Percentiles rank a stretch among this genome's conserved stretches.
These are phyloP conservation scores for Phytophthora cactorum DNA, from an alignment of 352 stramenopile species.

Conservation along the genomic window DNA sequence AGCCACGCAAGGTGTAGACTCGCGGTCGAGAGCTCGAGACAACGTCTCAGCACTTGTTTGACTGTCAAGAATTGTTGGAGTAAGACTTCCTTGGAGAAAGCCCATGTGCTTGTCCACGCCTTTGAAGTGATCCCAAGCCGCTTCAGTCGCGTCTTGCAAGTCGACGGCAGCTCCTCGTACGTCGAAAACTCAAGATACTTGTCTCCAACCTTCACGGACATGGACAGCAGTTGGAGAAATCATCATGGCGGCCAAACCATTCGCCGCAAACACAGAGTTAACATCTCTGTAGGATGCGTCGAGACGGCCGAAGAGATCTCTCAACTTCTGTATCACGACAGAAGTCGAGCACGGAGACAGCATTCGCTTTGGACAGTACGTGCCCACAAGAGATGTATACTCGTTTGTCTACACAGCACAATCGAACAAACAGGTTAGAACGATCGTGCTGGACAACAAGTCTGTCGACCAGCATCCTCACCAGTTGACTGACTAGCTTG, in stretches of 20 bases:
- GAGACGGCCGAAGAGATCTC: slow-evolving; percentile 24
- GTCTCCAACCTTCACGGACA: slow-evolving; percentile 30
- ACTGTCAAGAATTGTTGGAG: slow-evolving; percentile 51
- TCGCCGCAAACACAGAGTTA: slow-evolving; percentile 31
- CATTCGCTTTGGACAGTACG: slow-evolving; percentile 13
- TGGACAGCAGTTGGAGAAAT: slow-evolving; percentile 26
- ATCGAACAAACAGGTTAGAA: slow-evolving; percentile 3
- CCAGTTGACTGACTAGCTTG: slow-evolving; percentile 22
- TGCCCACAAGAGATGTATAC: slow-evolving; percentile 9
- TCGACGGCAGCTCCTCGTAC: slow-evolving; percentile 27
- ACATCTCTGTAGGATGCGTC: slow-evolving; percentile 33
- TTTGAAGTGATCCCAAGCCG: slow-evolving; percentile 34
- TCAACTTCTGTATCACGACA: slow-evolving; percentile 17
- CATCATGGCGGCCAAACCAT: slow-evolving; percentile 25
- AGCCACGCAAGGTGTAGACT: slow-evolving; percentile 54
- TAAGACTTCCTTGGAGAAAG: slow-evolving; percentile 55
- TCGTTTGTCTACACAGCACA: slow-evolving; percentile 26
- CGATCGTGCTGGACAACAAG: background rate
- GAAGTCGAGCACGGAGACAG: slow-evolving; percentile 18
- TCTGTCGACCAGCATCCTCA: background rate
- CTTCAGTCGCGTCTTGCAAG: slow-evolving; percentile 18
- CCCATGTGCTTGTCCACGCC: slow-evolving; percentile 32
- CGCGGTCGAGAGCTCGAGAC: slow-evolving; percentile 34
- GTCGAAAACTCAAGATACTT: slow-evolving; percentile 39
- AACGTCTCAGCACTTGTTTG: slow-evolving; percentile 63